phyloP scores from a whole-genome alignment of 805 yeast species.

The Diddensiella santjacobensis region DNA sequence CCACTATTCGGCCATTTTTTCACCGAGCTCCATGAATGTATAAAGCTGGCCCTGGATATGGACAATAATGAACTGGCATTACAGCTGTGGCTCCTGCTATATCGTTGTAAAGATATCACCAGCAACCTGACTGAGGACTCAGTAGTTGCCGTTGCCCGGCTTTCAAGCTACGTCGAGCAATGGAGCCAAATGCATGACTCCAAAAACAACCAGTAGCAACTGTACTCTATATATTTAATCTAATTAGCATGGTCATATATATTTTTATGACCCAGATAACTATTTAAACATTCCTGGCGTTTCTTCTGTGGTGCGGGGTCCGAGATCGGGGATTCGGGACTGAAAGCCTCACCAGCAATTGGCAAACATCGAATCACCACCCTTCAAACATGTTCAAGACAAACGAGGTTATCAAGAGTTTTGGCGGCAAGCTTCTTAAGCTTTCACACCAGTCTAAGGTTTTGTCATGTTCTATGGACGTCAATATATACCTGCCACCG shows the following conservation, averaged over 20 bases:
- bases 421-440: conserved; percentile 75
- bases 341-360: no score
- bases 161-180: not conserved
- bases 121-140: conserved; percentile 1
- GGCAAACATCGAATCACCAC: no score
- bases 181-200: conserved; percentile 1
- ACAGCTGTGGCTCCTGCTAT: not conserved
- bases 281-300: no score
- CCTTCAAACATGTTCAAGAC: conserved; percentile 40
- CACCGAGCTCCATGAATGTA: conserved; percentile 1
- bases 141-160: conserved; percentile 1
- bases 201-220: no score
- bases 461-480: conserved; percentile 72
- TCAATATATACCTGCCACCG: conserved; percentile 55
- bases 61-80: not conserved
- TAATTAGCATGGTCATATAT: no score
- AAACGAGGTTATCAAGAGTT: conserved; percentile 52
- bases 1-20: conserved; percentile 6
- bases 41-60: not conserved
- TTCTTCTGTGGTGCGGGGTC: no score
- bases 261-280: no score
- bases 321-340: no score
- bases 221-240: no score
- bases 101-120: conserved; percentile 4
- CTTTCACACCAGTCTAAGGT: conserved; percentile 64